Base-by-base conservation (phyloP, 2,329 filamentous ascomycete genomes). In the Lecanicillium sp. region DNA sequence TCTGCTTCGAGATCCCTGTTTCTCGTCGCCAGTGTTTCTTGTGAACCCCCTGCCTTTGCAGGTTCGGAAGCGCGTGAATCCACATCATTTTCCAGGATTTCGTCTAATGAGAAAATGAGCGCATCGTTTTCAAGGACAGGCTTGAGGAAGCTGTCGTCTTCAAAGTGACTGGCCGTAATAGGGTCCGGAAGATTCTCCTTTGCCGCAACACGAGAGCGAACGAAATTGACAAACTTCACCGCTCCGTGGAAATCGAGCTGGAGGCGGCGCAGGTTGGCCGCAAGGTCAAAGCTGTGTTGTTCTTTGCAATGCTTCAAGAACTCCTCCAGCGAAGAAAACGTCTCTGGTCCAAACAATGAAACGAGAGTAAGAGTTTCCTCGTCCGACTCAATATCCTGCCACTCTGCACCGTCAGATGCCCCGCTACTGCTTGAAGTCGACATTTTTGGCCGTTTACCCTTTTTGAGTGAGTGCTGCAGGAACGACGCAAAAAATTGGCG, bases 71-170 rank as follows among this genome's bases (percentile, higher is more conserved):
- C 50, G 22, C 22, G 7, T 6, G 11, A 25, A 11, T 62, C 60
- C 19, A 68, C 60, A 28, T 68, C 63, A 9, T 72, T 69, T 14
- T 59, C 57, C 11, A 94, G 68, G 11, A 66, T 47, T 45, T 96
- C 92, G 46, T 94, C 90, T 15, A 98, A 69, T 40, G 77, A 85
- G 56, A 94, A 88, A 22, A 98, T 77, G 38, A 97, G 68, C 4
- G 89, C 85, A 57, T 98, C 92, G 49, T 96, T 87, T 42, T 92
- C 82, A 7, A 98, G 64, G 4, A 88, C 81, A 0, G 92, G 92
- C 55, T 84, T 84, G 42, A 98, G 69, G 54, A 81, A 94, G 47
- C 74, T 72, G 46, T 97, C 90, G 44, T 87, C 77, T n/a, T 79
- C 71, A 45, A 96, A 79, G 18, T 79, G 68, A 3, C 68, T 64